phyloP scores from a whole-genome alignment of 2,329 filamentous ascomycete genomes.

The Exutisphaerella laricina region DNA sequence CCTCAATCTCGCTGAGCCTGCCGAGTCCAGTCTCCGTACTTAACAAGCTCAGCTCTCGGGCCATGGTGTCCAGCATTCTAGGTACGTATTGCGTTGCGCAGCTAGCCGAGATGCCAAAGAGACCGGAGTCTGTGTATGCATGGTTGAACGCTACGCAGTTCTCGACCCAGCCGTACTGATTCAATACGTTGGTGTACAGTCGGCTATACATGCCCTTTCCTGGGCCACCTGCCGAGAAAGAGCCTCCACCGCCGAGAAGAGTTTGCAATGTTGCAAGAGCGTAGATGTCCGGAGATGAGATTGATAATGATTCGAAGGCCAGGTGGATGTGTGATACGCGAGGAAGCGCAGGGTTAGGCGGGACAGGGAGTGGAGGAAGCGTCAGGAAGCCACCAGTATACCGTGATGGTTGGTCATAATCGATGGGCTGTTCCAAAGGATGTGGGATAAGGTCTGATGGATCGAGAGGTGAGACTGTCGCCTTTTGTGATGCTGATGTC shows the following conservation, averaged over 20 bases:
- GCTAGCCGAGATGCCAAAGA: slow-evolving; percentile 87
- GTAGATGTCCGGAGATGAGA: slow-evolving; percentile 89
- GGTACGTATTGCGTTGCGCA: slow-evolving; percentile 74
- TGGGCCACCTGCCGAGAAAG: slow-evolving; percentile 91
- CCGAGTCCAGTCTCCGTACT: slow-evolving; percentile 70
- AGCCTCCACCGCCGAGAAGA: slow-evolving; percentile 89
- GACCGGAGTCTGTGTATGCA: slow-evolving; percentile 88
- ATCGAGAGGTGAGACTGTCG: slow-evolving; percentile 53
- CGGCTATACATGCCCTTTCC: slow-evolving; percentile 99
- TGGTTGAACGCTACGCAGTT: slow-evolving; percentile 95
- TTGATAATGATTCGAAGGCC: slow-evolving; percentile 89
- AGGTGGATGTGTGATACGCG: slow-evolving; percentile 89
- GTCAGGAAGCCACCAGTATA: slow-evolving; percentile 94
- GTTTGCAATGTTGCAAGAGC: slow-evolving; percentile 93
- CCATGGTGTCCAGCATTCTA: slow-evolving; percentile 92
- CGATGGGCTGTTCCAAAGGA: slow-evolving; percentile 43
- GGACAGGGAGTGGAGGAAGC: slow-evolving; percentile 72
- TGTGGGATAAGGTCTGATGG: slow-evolving; percentile 40
- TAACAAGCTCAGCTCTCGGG: slow-evolving; percentile 75
- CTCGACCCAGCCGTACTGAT: slow-evolving; percentile 97
- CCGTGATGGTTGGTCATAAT: slow-evolving; percentile 62
- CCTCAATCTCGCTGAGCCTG: slow-evolving; percentile 68
- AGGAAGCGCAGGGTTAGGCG: slow-evolving; percentile 69
- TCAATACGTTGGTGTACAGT: slow-evolving; percentile 94
- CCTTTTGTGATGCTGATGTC: slow-evolving; percentile 61